Evolutionary conservation across 179 eudicot genomes (phyloP).

Genomic region (Silene noctiflora): DNA sequence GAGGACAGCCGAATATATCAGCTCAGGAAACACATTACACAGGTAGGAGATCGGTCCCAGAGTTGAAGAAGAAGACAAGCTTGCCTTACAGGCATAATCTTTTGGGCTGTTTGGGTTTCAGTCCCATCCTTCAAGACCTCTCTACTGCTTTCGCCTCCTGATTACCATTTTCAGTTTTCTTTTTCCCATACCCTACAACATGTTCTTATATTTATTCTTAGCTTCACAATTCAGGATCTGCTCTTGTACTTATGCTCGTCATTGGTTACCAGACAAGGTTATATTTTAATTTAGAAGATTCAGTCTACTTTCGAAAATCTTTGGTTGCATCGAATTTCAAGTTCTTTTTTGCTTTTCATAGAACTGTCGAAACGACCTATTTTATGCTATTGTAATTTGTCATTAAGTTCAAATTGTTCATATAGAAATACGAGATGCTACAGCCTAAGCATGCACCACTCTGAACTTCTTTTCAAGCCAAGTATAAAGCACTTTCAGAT

Average conservation of each 20-base stretch:
- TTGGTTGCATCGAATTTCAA: background rate
- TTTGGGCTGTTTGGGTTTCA: constrained; percentile 67
- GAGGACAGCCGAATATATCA: constrained; percentile 27
- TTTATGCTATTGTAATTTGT: too few species aligned
- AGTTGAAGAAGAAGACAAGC: constrained; percentile 58
- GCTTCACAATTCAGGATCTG: too few species aligned
- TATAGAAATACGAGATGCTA: background rate
- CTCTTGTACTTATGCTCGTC: too few species aligned
- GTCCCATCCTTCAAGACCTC: constrained; percentile 35
- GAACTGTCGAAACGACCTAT: too few species aligned
- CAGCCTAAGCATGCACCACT: background rate
- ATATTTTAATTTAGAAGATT: background rate
- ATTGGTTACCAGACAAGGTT: background rate
- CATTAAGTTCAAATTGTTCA: background rate
- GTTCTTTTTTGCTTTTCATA: too few species aligned
- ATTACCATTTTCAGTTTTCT: background rate
- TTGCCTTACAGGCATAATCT: constrained; percentile 66
- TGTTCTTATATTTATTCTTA: too few species aligned
- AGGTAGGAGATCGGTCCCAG: constrained; percentile 31
- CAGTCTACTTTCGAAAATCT: too few species aligned
- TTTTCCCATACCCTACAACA: background rate
- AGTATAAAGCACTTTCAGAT: too few species aligned
- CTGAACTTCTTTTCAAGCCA: background rate
- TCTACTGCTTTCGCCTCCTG: constrained; percentile 36
- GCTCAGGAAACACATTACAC: constrained; percentile 49